Conservation (phyloP, 2,329 filamentous ascomycete genomes). For the Ophiostoma sp. region DNA sequence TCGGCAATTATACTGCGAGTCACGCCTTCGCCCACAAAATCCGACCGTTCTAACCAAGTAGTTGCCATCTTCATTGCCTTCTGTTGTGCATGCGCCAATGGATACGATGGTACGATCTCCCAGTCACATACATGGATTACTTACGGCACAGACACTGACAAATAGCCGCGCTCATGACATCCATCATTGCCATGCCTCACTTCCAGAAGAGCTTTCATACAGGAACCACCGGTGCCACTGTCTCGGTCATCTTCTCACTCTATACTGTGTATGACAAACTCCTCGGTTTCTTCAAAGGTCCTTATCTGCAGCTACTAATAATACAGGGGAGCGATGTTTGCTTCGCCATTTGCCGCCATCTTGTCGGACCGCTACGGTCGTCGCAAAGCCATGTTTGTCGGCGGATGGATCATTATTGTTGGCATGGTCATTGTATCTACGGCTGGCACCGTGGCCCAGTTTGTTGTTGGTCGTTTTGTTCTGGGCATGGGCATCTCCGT, state of each 20-base stretch:
- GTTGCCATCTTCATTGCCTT: constrained; percentile 6
- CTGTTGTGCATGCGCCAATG: background rate
- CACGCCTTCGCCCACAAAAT: background rate
- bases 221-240: constrained; percentile 26
- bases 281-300: background rate
- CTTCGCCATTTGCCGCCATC: background rate
- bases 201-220: constrained; percentile 40
- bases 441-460: background rate
- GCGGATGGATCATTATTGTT: background rate
- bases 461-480: background rate
- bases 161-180: constrained; percentile 40
- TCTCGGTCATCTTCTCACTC: background rate
- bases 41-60: background rate
- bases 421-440: background rate
- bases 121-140: background rate
- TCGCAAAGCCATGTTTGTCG: background rate
- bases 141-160: background rate
- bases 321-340: background rate
- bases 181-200: constrained; percentile 41
- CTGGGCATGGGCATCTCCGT: background rate
- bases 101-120: background rate
- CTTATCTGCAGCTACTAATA: background rate
- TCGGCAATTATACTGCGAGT: constrained; percentile 37
- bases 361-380: background rate
- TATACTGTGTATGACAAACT: background rate